phyloP scores from a whole-genome alignment of 768 basidiomycete genomes.

The Suillus decipiens region DNA sequence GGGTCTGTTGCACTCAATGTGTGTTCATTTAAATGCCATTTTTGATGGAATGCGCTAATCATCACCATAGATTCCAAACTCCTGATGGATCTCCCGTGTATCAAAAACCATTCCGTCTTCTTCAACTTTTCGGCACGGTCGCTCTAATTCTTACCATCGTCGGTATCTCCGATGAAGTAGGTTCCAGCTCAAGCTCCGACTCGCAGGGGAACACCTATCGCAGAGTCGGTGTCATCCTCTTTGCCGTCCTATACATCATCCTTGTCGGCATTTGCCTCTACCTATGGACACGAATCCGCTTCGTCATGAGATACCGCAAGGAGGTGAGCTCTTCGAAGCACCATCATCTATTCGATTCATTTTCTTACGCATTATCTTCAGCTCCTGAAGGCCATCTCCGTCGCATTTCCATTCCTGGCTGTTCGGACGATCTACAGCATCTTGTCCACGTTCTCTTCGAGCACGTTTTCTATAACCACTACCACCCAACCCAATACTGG shows the following conservation, averaged over 20 bases:
- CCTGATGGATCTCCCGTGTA: slow-evolving; percentile 24
- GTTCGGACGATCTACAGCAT: slow-evolving; percentile 46
- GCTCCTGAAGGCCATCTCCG: slow-evolving; percentile 57
- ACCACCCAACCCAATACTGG: slow-evolving; percentile 20
- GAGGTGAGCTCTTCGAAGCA: slow-evolving; percentile 33
- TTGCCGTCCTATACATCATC: slow-evolving; percentile 41
- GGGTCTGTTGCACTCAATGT: slow-evolving; percentile 39
- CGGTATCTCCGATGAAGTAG: slow-evolving; percentile 29
- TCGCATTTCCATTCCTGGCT: slow-evolving; percentile 61
- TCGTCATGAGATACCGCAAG: slow-evolving; percentile 27
- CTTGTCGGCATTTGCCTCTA: slow-evolving; percentile 46
- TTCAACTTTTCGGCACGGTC: slow-evolving; percentile 29
- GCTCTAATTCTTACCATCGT: slow-evolving; percentile 37
- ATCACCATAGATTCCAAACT: slow-evolving; percentile 28
- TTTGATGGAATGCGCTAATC: slow-evolving; percentile 8
- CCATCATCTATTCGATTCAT: slow-evolving; percentile 6
- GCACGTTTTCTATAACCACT: slow-evolving; percentile 37
- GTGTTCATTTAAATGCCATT: slow-evolving; percentile 15
- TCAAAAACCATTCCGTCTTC: slow-evolving; percentile 21
- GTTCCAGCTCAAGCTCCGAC: slow-evolving; percentile 16
- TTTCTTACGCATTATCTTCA: slow-evolving; percentile 28
- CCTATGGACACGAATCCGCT: slow-evolving; percentile 53
- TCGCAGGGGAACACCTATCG: slow-evolving; percentile 32
- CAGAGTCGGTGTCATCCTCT: slow-evolving; percentile 37
- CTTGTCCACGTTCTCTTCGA: slow-evolving; percentile 49